Evolutionary conservation across 2,329 filamentous ascomycete species (phyloP).

Genomic region (Aspergillus costaricaensis): DNA sequence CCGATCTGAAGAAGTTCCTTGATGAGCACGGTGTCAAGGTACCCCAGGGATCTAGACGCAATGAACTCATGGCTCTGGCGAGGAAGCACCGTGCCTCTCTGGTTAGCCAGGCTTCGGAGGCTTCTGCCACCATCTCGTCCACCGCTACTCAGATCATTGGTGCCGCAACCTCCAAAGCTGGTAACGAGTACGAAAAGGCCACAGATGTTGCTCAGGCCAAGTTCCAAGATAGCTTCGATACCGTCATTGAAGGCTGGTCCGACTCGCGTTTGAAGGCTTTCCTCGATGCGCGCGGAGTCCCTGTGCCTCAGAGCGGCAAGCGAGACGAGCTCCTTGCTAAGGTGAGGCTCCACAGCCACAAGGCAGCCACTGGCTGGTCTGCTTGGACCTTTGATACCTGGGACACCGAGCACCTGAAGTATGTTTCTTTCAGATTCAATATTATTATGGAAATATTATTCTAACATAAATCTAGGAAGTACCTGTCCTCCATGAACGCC

Average conservation of each 20-base stretch:
- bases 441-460: no score
- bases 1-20: slow-evolving; percentile 84
- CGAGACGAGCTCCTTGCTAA: slow-evolving; percentile 72
- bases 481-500: slow-evolving; percentile 50
- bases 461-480: slow-evolving; percentile 43
- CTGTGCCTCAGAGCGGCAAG: slow-evolving; percentile 71
- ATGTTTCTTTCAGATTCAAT: no score
- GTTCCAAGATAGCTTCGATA: slow-evolving; percentile 67
- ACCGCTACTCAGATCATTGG: slow-evolving; percentile 56
- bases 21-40: slow-evolving; percentile 89
- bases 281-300: slow-evolving; percentile 73
- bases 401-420: slow-evolving; percentile 69
- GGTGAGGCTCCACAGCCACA: slow-evolving; percentile 72
- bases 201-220: slow-evolving; percentile 68
- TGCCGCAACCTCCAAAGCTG: slow-evolving; percentile 72
- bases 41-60: slow-evolving; percentile 85
- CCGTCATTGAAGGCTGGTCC: slow-evolving; percentile 66
- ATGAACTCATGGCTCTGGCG: slow-evolving; percentile 85
- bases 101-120: slow-evolving; percentile 52
- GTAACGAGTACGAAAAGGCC: slow-evolving; percentile 74
- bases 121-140: slow-evolving; percentile 52
- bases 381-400: slow-evolving; percentile 81
- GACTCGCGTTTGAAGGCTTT: slow-evolving; percentile 76
- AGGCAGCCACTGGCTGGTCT: slow-evolving; percentile 66
- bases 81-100: slow-evolving; percentile 79